Evolutionary conservation across 371 early-diverging fungal species (phyloP).

Genomic region (Blakeslea trispora): DNA sequence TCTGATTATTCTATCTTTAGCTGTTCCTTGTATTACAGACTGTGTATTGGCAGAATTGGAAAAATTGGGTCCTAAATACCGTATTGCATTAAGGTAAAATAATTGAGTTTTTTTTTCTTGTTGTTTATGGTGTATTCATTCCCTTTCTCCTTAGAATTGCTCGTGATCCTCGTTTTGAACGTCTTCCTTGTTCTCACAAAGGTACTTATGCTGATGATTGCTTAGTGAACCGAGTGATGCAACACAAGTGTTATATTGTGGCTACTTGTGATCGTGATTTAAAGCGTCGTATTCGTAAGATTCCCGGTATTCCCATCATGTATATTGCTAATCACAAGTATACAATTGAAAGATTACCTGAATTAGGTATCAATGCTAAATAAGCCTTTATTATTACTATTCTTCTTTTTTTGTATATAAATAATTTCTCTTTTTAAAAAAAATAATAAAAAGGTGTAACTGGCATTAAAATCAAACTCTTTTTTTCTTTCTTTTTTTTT

Average conservation of each 20-base stretch:
- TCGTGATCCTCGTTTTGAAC: conserved; percentile 94
- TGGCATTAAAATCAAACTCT: no score
- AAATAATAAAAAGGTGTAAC: no score
- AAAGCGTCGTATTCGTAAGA: conserved; percentile 96
- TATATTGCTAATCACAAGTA: conserved; percentile 93
- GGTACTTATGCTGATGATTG: conserved; percentile 99
- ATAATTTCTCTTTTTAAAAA: neutral
- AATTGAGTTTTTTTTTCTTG: no score
- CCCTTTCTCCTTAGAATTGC: conserved; percentile 74
- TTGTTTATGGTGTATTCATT: no score
- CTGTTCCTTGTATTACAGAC: conserved; percentile 97
- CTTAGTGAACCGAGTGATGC: conserved; percentile 94
- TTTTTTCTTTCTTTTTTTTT: neutral
- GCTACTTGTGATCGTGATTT: conserved; percentile 99
- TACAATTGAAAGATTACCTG: conserved; percentile 96
- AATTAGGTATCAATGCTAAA: conserved; percentile 56
- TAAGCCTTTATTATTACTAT: conserved; percentile 21
- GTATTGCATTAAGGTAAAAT: conserved; percentile 92
- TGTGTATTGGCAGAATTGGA: conserved; percentile 99
- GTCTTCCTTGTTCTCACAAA: conserved; percentile 97
- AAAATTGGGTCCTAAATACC: conserved; percentile 96
- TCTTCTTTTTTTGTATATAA: neutral
- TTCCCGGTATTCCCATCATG: conserved; percentile 99
- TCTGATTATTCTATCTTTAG: conserved; percentile 17
- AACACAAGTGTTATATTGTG: conserved; percentile 98